Percentiles rank a stretch among this genome's conserved stretches.
Evolutionary conservation across 352 stramenopile genomes (phyloP).

Genomic region (Peronospora farinosa): DNA sequence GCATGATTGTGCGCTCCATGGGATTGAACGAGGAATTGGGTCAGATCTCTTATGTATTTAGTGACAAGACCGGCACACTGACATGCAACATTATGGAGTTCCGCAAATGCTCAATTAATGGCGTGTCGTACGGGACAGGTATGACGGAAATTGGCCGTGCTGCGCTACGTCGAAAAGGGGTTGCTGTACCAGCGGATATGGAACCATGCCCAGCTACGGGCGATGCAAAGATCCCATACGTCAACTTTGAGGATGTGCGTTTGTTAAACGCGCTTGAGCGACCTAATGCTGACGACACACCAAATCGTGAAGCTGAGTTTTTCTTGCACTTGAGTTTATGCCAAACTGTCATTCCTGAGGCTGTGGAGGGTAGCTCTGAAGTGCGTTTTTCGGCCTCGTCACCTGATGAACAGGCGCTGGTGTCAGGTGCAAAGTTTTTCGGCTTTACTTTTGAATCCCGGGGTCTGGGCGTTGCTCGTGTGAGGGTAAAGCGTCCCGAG

Average conservation of each 20-base stretch:
- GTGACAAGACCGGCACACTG: slow-evolving; percentile 91
- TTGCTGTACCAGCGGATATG: slow-evolving; percentile 43
- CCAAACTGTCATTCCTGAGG: slow-evolving; percentile 72
- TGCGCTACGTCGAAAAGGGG: slow-evolving; percentile 55
- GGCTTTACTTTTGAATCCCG: slow-evolving; percentile 71
- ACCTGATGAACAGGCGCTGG: slow-evolving; percentile 84
- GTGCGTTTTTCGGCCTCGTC: slow-evolving; percentile 74
- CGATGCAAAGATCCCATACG: slow-evolving; percentile 49
- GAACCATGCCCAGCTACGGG: slow-evolving; percentile 17
- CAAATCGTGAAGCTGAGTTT: slow-evolving; percentile 60
- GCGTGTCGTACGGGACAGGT: slow-evolving; percentile 87
- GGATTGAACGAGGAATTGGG: slow-evolving; percentile 88
- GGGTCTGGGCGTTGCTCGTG: slow-evolving; percentile 48
- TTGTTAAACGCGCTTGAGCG: slow-evolving; percentile 42
- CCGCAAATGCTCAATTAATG: slow-evolving; percentile 91
- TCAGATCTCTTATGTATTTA: slow-evolving; percentile 90
- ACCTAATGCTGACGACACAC: slow-evolving; percentile 19
- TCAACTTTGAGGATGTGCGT: slow-evolving; percentile 70
- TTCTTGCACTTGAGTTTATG: slow-evolving; percentile 81
- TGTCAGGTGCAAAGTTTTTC: slow-evolving; percentile 80
- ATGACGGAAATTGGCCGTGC: slow-evolving; percentile 76
- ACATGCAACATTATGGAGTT: slow-evolving; percentile 95
- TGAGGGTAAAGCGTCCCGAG: slow-evolving; percentile 42
- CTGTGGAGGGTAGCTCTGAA: slow-evolving; percentile 40
- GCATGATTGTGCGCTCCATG: slow-evolving; percentile 77